Evolutionary conservation across 1,284 basidiomycete genomes (phyloP), one percentile per base, ranked within the genome.

Genomic region (Blastosporella zonata): DNA sequence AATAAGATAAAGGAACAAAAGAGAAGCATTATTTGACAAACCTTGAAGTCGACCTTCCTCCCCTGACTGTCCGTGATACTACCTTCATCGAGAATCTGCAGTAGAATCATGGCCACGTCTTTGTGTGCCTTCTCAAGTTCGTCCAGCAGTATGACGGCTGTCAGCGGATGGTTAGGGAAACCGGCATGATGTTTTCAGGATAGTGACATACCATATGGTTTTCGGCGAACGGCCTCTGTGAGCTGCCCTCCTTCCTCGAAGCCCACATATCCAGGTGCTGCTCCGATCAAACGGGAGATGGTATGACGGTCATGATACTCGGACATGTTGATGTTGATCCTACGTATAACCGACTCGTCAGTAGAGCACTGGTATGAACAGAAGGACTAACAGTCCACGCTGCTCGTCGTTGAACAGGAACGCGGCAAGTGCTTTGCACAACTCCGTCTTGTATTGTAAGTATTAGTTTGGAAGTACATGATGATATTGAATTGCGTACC

Each of bases 41-140:
- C 84, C 71, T 84, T 87, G 72, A 93, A 92, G 65, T 92, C 87
- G 6, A 87, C 82, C 60, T 84, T 87, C 38, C 75, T 72, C 25
- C 87, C 86, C 62, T 89, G 83, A 55, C 84, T 87, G 63, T 97
- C 94, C 1, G 93, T 96, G 53, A 97, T 74, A 47, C 73, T 82
- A 8, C 94, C 94, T 66, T 97, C 94, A 59, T 97, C 93, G 27
- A 97, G 78, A 48, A 97, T 88, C 66, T 97, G 94, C 2, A 97
- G 76, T 10, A 97, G 73, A 52, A 96, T 91, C 81, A 95, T 91
- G 1, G 89, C 80, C 21, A 97, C 92, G 59, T 94, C 93, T 67
- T 87, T 90, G 67, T 93, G 91, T 0, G 92, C 93, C 67, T 96
- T 95, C 68, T 96, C 93, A 28, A 96, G 79, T 66, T 95, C 93